Evolutionary conservation across 768 basidiomycete species (phyloP).

Genomic region (Suillus cothurnatus): DNA sequence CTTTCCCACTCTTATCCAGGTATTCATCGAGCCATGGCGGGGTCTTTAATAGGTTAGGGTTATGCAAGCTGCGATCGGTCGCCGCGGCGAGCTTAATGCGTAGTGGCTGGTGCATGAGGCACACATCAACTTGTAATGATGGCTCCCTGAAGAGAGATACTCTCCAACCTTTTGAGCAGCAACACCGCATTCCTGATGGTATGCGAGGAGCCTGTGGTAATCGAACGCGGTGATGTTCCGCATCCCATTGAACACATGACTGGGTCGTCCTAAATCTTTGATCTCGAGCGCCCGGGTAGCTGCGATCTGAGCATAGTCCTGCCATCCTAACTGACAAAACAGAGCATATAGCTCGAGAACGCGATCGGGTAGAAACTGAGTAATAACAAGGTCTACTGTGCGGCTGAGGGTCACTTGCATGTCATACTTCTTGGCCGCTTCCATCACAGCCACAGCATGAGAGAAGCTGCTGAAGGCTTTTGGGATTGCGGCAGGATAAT

Average conservation of each 20-base stretch:
- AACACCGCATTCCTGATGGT: slow-evolving; percentile 41
- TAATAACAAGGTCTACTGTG: slow-evolving; percentile 17
- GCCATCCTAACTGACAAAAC: slow-evolving; percentile 22
- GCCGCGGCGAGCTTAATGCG: too few species aligned
- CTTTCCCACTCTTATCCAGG: not conserved
- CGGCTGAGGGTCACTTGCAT: slow-evolving; percentile 23
- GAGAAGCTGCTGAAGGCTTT: slow-evolving; percentile 10
- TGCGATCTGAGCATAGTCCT: slow-evolving; percentile 23
- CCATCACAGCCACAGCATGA: slow-evolving; percentile 15
- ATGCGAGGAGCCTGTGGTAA: slow-evolving; percentile 43
- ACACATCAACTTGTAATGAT: too few species aligned
- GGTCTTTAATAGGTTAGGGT: too few species aligned
- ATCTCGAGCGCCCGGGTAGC: slow-evolving; percentile 24
- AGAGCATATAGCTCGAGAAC: slow-evolving; percentile 32
- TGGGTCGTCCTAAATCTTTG: slow-evolving; percentile 7
- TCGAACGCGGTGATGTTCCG: slow-evolving; percentile 43
- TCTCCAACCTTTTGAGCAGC: slow-evolving; percentile 1
- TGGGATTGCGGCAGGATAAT: slow-evolving; percentile 33
- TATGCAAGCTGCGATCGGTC: too few species aligned
- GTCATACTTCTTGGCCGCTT: slow-evolving; percentile 25
- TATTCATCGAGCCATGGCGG: slow-evolving; percentile 6
- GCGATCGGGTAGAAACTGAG: slow-evolving; percentile 13
- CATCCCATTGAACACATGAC: slow-evolving; percentile 28
- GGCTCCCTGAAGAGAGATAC: too few species aligned
- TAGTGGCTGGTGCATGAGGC: too few species aligned